Evolutionary conservation across 2,329 filamentous ascomycete genomes (phyloP).

Genomic region (Aaosphaeria pasadenensis): DNA sequence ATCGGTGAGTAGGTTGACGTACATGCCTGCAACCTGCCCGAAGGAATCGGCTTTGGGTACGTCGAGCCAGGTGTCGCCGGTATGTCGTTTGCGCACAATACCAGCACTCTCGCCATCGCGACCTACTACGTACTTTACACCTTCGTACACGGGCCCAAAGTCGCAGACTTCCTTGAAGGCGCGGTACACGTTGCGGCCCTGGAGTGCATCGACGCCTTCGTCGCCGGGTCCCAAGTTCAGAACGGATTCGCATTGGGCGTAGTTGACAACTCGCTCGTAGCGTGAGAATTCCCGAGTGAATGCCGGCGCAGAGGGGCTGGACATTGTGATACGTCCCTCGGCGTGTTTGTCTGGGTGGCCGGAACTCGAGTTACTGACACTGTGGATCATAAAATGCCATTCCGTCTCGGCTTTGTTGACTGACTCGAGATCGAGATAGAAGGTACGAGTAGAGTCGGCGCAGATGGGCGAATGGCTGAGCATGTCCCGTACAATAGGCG

Average conservation of each 20-base stretch:
- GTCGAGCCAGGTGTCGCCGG: constrained; percentile 1
- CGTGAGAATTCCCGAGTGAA: constrained; percentile 22
- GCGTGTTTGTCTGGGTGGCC: not conserved
- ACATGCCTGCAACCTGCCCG: constrained; percentile 1
- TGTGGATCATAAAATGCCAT: not conserved
- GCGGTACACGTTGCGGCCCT: constrained; percentile 39
- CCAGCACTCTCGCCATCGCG: constrained; percentile 8
- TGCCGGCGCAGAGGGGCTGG: constrained; percentile 8
- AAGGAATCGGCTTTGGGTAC: not conserved
- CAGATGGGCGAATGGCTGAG: constrained; percentile 27
- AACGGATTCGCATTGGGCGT: constrained; percentile 23
- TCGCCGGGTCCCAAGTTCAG: constrained; percentile 24
- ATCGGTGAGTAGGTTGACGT: constrained; percentile 1
- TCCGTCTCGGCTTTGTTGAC: constrained; percentile 3
- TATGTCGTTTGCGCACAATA: not conserved
- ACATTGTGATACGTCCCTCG: not conserved
- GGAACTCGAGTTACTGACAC: not conserved
- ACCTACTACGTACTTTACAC: constrained; percentile 19
- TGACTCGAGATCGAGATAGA: constrained; percentile 23
- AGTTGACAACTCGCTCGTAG: constrained; percentile 33
- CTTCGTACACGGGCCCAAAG: constrained; percentile 30
- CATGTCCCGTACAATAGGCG: not conserved
- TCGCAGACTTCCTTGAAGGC: constrained; percentile 36
- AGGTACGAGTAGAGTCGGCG: constrained; percentile 22
- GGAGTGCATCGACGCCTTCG: constrained; percentile 21